Base-by-base conservation (phyloP, 1,139 yeast genomes). In the Sugiyamaella grinbergsii region DNA sequence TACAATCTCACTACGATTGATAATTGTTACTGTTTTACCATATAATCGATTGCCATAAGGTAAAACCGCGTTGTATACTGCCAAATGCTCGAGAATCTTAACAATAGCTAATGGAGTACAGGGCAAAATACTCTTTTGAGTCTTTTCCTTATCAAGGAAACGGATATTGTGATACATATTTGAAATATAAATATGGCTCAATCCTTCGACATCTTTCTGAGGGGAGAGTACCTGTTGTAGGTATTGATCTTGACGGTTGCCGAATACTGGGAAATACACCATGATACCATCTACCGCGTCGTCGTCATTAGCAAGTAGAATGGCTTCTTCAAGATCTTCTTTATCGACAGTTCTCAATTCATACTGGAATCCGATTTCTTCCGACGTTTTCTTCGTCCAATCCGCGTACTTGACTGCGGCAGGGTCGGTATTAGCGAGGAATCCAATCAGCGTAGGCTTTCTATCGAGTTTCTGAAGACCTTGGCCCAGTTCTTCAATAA, bases 261-360 rank as follows among this genome's bases (percentile, higher is more conserved):
- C 96, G 71, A 89, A 93, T 2, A 93, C 98, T 0, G 98, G 98
- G 78, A 91, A 93, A 69, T 93, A 93, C n/a, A 93, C 93, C 90
- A 93, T 90, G 59, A 93, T 93, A 24, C 98, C 98, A 65, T 89
- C 85, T 31, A 93, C 89, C 1, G 68, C 62, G 50, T 79, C 81
- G 62, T 91, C 94, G 28, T 76, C 75, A 67, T 93, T 93, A 53
- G 98, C 97, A 46, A 78, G 81, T 50, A 90, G 79, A 55, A 93
- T 80, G 26, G 82, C 83, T 58, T 83, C 90, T 68, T 93, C 98
- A 56, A 93, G 76, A 34, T 84, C 86, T 61, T 93, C 95, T 67
- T 86, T 88, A 59, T 79, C 81, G 8, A 85, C 83, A 56, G 77
- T 76, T 46, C 89, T 74, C 58, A 94, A 73, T 65, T 90, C 93